Percentiles rank a stretch among this genome's conserved stretches.
Evolutionary conservation across 352 stramenopile genomes (phyloP).

Genomic region (Pythium rhizo-oryzae): DNA sequence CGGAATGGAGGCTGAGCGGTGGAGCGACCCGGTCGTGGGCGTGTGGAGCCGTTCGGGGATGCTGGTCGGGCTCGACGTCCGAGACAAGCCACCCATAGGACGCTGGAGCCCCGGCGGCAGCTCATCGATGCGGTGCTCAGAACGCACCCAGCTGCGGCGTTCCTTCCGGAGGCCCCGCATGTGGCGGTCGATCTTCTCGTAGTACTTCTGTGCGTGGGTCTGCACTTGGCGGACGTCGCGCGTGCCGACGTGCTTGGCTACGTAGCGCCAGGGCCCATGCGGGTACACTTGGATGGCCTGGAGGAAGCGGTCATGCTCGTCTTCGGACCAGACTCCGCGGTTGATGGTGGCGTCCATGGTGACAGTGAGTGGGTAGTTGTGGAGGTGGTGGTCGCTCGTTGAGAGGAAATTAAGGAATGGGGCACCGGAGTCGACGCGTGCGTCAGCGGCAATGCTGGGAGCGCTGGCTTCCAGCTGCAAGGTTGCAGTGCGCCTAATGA

Average conservation of each 20-base stretch:
- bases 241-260: constrained; percentile 33
- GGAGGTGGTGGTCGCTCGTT: background rate
- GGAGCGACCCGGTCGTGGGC: background rate
- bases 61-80: background rate
- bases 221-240: constrained; percentile 66
- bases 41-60: constrained; percentile 4
- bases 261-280: constrained; percentile 36
- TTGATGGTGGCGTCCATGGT: constrained; percentile 15
- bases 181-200: constrained; percentile 68
- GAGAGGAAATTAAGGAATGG: constrained; percentile 10
- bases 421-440: background rate
- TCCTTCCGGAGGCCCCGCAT: constrained; percentile 61
- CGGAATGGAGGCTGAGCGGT: background rate
- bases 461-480: too few species aligned
- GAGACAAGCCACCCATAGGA: background rate
- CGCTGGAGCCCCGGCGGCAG: constrained; percentile 11
- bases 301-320: constrained; percentile 43
- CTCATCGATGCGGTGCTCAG: constrained; percentile 26
- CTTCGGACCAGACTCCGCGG: constrained; percentile 36
- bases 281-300: constrained; percentile 36
- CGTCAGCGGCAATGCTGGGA: background rate
- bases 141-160: constrained; percentile 35
- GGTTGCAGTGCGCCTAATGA: background rate
- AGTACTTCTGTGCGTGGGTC: constrained; percentile 62
- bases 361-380: background rate